A percentile compares a stretch with the other conserved stretches of the same genome.
Conservation (phyloP, 768 basidiomycete genomes). For the Guyanaporus albipodus region DNA sequence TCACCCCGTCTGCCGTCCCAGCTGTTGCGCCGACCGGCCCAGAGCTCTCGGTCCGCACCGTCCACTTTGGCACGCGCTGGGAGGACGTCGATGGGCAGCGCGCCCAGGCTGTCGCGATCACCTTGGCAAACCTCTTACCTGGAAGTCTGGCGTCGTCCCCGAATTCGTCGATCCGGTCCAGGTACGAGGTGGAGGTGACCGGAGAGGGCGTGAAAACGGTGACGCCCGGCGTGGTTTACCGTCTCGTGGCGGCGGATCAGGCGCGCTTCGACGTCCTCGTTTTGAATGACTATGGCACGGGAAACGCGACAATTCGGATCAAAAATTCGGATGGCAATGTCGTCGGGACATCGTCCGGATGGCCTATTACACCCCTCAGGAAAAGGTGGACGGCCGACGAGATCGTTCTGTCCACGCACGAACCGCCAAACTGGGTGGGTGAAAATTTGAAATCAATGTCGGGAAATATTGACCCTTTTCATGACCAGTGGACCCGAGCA, state of each 20-base stretch:
- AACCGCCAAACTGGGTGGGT: constrained; percentile 53
- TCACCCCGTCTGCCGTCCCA: constrained; percentile 33
- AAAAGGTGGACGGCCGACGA: constrained; percentile 39
- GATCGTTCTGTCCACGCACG: constrained; percentile 39
- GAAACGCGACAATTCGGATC: constrained; percentile 32
- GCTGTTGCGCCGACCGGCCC: constrained; percentile 23
- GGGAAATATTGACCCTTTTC: constrained; percentile 1
- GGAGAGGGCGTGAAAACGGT: constrained; percentile 43
- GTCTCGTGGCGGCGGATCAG: constrained; percentile 51
- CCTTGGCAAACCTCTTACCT: constrained; percentile 48
- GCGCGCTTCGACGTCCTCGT: constrained; percentile 46
- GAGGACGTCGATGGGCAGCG: constrained; percentile 34
- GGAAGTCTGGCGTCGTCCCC: constrained; percentile 22
- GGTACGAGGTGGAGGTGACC: constrained; percentile 35
- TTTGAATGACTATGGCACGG: constrained; percentile 29
- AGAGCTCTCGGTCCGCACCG: constrained; percentile 38
- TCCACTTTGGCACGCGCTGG: constrained; percentile 47
- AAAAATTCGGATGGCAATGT: constrained; percentile 33
- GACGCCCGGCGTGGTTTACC: constrained; percentile 37
- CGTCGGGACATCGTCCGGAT: constrained; percentile 35
- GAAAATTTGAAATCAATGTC: too few relatives aligned
- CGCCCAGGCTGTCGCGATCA: constrained; percentile 49
- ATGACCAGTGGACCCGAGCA: constrained; percentile 47
- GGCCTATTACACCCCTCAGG: constrained; percentile 36
- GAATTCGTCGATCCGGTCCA: constrained; percentile 31